phyloP scores from a whole-genome alignment of 2,329 filamentous ascomycete genomes.

The Macroventuria anomochaeta region DNA sequence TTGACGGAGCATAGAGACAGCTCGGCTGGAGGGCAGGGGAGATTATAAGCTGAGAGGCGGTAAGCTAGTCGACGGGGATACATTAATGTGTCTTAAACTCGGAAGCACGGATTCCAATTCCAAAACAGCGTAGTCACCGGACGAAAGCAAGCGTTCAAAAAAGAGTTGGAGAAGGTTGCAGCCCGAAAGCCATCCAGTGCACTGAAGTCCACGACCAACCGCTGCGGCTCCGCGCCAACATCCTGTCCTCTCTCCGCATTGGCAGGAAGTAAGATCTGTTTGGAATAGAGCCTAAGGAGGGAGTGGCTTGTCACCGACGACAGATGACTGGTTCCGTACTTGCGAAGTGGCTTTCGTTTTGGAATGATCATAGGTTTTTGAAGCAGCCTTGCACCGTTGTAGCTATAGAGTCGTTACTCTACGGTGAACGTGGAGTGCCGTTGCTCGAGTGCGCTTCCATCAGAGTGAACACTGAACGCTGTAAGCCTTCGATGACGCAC shows the following conservation, averaged over 20 bases:
- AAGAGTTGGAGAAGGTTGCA: constrained; percentile 21
- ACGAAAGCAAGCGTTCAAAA: constrained; percentile 35
- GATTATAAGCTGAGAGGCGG: constrained; percentile 22
- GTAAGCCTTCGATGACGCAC: not conserved
- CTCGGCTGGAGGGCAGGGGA: constrained; percentile 8
- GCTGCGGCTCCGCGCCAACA: constrained; percentile 34
- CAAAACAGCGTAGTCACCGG: constrained; percentile 27
- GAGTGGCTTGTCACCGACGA: constrained; percentile 13
- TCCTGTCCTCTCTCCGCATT: constrained; percentile 23
- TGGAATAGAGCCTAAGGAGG: constrained; percentile 14
- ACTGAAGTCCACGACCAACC: constrained; percentile 23
- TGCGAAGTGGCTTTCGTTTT: constrained; percentile 22
- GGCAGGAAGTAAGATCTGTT: constrained; percentile 20
- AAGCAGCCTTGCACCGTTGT: not conserved
- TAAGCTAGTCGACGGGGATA: constrained; percentile 11
- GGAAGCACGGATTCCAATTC: constrained; percentile 21
- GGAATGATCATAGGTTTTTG: not conserved
- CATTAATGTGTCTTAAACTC: constrained; percentile 21
- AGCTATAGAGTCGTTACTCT: not conserved
- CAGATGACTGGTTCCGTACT: constrained; percentile 21
- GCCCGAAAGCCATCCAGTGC: constrained; percentile 16
- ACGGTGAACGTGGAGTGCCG: not conserved
- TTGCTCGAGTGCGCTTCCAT: not conserved
- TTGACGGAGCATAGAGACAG: constrained; percentile 18
- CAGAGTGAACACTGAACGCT: not conserved